Conservation (phyloP, 495 filamentous ascomycete genomes). For the Lentithecium fluviatile region DNA sequence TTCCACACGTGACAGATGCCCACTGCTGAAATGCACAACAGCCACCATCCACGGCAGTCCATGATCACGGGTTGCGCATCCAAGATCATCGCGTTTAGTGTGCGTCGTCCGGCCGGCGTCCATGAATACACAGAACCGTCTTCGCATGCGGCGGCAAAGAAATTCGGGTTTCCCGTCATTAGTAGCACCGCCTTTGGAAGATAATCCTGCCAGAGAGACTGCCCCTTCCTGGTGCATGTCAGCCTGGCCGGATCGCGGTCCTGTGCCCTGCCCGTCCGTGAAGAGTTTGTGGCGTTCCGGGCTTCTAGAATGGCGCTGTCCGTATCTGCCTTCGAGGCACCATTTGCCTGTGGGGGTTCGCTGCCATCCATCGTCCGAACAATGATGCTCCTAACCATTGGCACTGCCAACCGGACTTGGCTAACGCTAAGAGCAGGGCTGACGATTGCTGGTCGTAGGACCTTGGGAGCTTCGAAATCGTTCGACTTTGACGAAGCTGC, state of each 20-base stretch:
- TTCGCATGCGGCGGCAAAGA: slow-evolving; percentile 92
- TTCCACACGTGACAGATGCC: slow-evolving; percentile 95
- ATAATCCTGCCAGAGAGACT: slow-evolving; percentile 88
- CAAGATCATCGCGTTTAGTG: slow-evolving; percentile 77
- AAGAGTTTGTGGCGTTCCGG: slow-evolving; percentile 62
- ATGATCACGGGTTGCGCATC: slow-evolving; percentile 93
- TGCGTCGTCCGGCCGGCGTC: slow-evolving; percentile 88
- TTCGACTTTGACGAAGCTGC: slow-evolving; percentile 5
- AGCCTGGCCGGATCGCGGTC: slow-evolving; percentile 80
- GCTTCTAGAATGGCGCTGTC: slow-evolving; percentile 72
- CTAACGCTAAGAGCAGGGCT: slow-evolving; percentile 77
- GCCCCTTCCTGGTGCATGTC: slow-evolving; percentile 77
- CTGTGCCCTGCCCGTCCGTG: slow-evolving; percentile 55
- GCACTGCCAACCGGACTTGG: slow-evolving; percentile 85
- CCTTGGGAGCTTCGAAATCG: slow-evolving; percentile 60
- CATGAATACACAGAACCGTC: slow-evolving; percentile 91
- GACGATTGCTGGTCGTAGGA: slow-evolving; percentile 79
- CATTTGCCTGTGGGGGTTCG: slow-evolving; percentile 33
- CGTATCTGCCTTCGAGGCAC: slow-evolving; percentile 53
- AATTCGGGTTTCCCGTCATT: slow-evolving; percentile 80
- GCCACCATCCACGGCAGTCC: slow-evolving; percentile 83
- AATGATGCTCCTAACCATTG: slow-evolving; percentile 80
- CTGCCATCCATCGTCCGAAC: slow-evolving; percentile 60
- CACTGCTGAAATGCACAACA: slow-evolving; percentile 82
- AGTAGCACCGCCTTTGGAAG: slow-evolving; percentile 79